A percentile compares a stretch with the other conserved stretches of the same genome.
Conservation (phyloP, 2,329 filamentous ascomycete species). For the Gliomastix tumulicola region DNA sequence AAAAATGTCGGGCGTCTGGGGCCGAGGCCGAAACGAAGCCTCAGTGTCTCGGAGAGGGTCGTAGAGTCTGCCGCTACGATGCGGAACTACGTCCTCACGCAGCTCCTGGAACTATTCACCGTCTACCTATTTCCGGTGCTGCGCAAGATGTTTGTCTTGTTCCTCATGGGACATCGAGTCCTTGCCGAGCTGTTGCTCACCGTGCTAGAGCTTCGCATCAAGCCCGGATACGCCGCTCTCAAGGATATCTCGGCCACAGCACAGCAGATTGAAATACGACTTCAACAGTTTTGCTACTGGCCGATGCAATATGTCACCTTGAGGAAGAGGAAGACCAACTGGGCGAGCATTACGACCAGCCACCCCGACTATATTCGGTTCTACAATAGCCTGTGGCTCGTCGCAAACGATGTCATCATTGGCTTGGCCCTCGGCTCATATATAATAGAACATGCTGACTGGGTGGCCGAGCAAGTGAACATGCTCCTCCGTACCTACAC, state of each 20-base stretch:
- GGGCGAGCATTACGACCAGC: slow-evolving; percentile 91
- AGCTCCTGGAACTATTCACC: slow-evolving; percentile 63
- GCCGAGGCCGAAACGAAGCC: slow-evolving; percentile 69
- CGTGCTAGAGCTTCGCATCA: slow-evolving; percentile 77
- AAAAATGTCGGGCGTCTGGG: slow-evolving; percentile 85
- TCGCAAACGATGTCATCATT: slow-evolving; percentile 97
- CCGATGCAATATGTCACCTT: slow-evolving; percentile 92
- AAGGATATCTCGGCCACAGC: slow-evolving; percentile 96
- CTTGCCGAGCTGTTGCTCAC: slow-evolving; percentile 72
- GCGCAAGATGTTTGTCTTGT: slow-evolving; percentile 65
- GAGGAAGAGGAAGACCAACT: slow-evolving; percentile 81
- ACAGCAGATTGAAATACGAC: slow-evolving; percentile 92
- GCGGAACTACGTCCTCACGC: slow-evolving; percentile 65
- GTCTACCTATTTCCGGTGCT: slow-evolving; percentile 74
- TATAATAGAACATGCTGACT: slow-evolving; percentile 88
- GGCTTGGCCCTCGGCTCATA: slow-evolving; percentile 94
- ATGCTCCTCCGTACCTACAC: slow-evolving; percentile 73
- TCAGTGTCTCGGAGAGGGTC: slow-evolving; percentile 91
- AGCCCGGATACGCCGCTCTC: slow-evolving; percentile 72
- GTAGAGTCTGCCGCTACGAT: slow-evolving; percentile 88
- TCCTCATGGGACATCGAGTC: slow-evolving; percentile 72
- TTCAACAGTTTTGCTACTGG: slow-evolving; percentile 99
- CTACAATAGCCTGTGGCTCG: slow-evolving; percentile 97
- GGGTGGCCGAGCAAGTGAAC: slow-evolving; percentile 76
- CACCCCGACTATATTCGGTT: slow-evolving; percentile 98